Evolutionary conservation across 2,329 filamentous ascomycete genomes (phyloP).

Genomic region (Xylaria sp.): DNA sequence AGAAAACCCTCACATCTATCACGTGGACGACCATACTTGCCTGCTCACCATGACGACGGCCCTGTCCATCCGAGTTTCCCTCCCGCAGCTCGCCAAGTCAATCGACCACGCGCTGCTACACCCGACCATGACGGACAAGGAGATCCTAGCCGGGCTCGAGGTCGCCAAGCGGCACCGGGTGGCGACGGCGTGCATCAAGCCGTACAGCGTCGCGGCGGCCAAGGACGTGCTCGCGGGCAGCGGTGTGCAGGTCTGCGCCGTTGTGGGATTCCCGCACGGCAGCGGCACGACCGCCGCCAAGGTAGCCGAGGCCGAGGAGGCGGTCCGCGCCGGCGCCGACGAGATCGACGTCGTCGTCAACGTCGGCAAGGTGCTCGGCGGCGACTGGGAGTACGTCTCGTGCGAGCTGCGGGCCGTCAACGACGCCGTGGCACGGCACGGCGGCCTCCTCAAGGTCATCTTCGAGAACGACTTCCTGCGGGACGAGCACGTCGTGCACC

Average conservation of each 20-base stretch:
- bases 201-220: slow-evolving; percentile 56
- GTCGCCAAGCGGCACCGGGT: slow-evolving; percentile 52
- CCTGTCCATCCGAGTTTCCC: slow-evolving; percentile 43
- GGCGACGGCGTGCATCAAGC: slow-evolving; percentile 61
- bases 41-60: slow-evolving; percentile 7
- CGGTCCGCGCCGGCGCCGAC: slow-evolving; percentile 49
- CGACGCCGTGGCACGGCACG: slow-evolving; percentile 45
- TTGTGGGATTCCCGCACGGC: slow-evolving; percentile 64
- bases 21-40: neutral
- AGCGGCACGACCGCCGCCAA: slow-evolving; percentile 58
- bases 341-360: slow-evolving; percentile 67
- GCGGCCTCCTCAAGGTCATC: slow-evolving; percentile 60
- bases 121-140: slow-evolving; percentile 61
- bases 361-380: slow-evolving; percentile 58
- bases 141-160: slow-evolving; percentile 52
- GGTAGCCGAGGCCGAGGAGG: slow-evolving; percentile 53
- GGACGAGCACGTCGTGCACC: slow-evolving; percentile 50
- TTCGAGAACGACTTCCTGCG: slow-evolving; percentile 63
- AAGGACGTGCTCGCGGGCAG: slow-evolving; percentile 49
- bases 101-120: slow-evolving; percentile 66
- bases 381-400: slow-evolving; percentile 59
- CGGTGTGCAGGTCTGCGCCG: slow-evolving; percentile 56
- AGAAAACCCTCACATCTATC: no score
- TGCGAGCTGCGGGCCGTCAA: slow-evolving; percentile 57
- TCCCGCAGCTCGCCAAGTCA: slow-evolving; percentile 52